Percentiles rank a stretch among this genome's conserved stretches.
Evolutionary conservation across 352 stramenopile species (phyloP).

Genomic region (Phytopythium mirpurense): DNA sequence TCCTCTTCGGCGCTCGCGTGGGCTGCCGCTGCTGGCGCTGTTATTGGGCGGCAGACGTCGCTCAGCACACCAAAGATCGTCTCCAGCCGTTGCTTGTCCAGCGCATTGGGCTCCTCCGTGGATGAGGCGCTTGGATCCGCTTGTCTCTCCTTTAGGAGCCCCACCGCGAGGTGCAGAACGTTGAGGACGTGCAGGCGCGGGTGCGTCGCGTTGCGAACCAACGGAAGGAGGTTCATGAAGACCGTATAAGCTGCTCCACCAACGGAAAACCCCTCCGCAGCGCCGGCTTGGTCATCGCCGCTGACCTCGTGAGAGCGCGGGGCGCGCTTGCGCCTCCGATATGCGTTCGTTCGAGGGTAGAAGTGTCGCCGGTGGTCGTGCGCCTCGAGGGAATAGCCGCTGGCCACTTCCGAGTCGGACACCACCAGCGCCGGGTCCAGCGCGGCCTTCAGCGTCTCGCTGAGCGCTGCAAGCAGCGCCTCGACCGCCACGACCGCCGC

Average conservation of each 20-base stretch:
- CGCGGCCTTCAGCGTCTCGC: slow-evolving; percentile 18
- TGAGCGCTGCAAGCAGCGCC: slow-evolving; percentile 42
- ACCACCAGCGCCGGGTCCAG: slow-evolving; percentile 46
- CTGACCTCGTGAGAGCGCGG: no score
- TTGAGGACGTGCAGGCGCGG: slow-evolving; percentile 60
- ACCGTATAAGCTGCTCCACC: slow-evolving; percentile 34
- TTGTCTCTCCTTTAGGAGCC: slow-evolving; percentile 24
- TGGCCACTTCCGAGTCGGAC: slow-evolving; percentile 18
- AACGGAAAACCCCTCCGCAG: slow-evolving; percentile 26
- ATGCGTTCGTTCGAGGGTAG: slow-evolving; percentile 26
- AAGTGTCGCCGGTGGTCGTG: slow-evolving; percentile 24
- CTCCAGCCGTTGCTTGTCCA: slow-evolving; percentile 41
- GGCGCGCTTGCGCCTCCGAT: slow-evolving; percentile 4
- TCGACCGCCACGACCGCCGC: slow-evolving; percentile 61
- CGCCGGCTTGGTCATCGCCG: background rate
- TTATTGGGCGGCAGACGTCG: slow-evolving; percentile 24
- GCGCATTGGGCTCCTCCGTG: slow-evolving; percentile 2
- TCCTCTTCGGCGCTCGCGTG: slow-evolving; percentile 9
- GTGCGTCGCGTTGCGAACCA: slow-evolving; percentile 36
- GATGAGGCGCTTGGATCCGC: background rate
- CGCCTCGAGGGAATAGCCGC: slow-evolving; percentile 14
- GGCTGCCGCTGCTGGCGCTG: background rate
- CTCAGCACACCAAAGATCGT: slow-evolving; percentile 30
- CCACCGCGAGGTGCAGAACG: slow-evolving; percentile 29
- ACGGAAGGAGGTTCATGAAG: slow-evolving; percentile 41